phyloP scores from a whole-genome alignment of 768 basidiomycete genomes.

The Amanita rubescens region DNA sequence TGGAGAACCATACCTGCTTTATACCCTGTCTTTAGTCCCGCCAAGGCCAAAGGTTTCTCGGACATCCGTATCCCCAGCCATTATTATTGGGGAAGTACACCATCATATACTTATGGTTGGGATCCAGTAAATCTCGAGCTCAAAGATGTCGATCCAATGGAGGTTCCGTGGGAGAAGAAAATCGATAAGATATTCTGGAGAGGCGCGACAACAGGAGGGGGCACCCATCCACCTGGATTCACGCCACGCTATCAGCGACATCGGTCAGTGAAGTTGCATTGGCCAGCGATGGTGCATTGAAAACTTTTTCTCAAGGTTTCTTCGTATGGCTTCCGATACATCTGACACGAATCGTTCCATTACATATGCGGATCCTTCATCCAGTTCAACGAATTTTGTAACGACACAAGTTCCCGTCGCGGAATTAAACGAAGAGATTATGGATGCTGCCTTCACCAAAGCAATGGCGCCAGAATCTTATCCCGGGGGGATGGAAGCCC shows the following conservation, averaged over 20 bases:
- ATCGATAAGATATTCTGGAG: constrained; percentile 88
- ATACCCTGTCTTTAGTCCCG: constrained; percentile 94
- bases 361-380: constrained; percentile 61
- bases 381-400: constrained; percentile 48
- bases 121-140: constrained; percentile 67
- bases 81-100: constrained; percentile 85
- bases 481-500: constrained; percentile 63
- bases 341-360: constrained; percentile 51
- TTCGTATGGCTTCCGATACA: constrained; percentile 67
- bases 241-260: constrained; percentile 81
- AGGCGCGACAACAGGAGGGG: constrained; percentile 94
- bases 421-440: constrained; percentile 66
- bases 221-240: constrained; percentile 80
- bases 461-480: constrained; percentile 63
- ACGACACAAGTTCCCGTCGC: constrained; percentile 53
- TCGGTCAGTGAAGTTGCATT: constrained; percentile 34
- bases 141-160: constrained; percentile 78
- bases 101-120: constrained; percentile 87
- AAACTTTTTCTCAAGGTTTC: constrained; percentile 36
- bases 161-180: constrained; percentile 85
- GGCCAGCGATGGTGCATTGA: not conserved
- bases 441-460: constrained; percentile 86
- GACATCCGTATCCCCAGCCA: constrained; percentile 95
- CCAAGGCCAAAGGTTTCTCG: constrained; percentile 75
- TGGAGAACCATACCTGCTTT: constrained; percentile 83